Evolutionary conservation across 2,329 filamentous ascomycete species (phyloP).

Genomic region (Cryoendolithus antarcticus): DNA sequence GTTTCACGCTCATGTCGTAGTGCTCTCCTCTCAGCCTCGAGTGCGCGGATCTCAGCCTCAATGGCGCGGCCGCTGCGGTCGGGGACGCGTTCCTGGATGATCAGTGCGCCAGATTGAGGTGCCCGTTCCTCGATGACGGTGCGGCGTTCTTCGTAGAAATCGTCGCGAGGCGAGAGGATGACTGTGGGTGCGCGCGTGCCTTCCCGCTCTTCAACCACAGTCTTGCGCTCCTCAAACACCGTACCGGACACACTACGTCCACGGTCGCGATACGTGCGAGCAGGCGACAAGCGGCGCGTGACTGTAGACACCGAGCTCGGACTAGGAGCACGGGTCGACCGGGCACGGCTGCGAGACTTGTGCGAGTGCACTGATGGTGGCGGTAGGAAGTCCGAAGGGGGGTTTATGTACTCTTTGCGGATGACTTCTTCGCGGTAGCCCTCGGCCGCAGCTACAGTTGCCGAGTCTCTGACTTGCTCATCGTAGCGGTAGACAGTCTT

Average conservation of each 20-base stretch:
- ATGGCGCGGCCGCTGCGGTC: constrained; percentile 49
- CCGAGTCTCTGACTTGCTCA: constrained; percentile 14
- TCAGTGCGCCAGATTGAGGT: constrained; percentile 22
- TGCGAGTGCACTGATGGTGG: constrained; percentile 2
- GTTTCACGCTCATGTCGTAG: constrained; percentile 45
- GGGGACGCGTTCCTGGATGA: constrained; percentile 34
- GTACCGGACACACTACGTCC: constrained; percentile 14
- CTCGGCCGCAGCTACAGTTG: constrained; percentile 11
- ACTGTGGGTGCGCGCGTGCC: constrained; percentile 11
- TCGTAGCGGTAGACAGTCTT: constrained; percentile 25
- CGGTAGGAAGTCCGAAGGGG: constrained; percentile 19
- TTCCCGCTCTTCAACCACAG: constrained; percentile 16
- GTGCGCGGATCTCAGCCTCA: constrained; percentile 55
- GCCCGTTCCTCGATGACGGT: constrained; percentile 20
- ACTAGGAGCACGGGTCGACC: constrained; percentile 3
- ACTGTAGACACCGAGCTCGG: too few relatives aligned
- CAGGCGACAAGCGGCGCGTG: constrained; percentile 3
- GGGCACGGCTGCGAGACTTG: constrained; percentile 5
- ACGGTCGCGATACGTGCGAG: constrained; percentile 9
- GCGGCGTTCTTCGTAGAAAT: constrained; percentile 18
- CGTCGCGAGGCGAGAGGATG: constrained; percentile 10
- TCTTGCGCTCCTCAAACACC: constrained; percentile 17
- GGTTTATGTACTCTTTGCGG: constrained; percentile 28
- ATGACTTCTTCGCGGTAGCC: constrained; percentile 22
- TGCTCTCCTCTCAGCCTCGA: constrained; percentile 54